phyloP scores from a whole-genome alignment of 2,329 filamentous ascomycete species.

The Alternaria angustiovoidea region DNA sequence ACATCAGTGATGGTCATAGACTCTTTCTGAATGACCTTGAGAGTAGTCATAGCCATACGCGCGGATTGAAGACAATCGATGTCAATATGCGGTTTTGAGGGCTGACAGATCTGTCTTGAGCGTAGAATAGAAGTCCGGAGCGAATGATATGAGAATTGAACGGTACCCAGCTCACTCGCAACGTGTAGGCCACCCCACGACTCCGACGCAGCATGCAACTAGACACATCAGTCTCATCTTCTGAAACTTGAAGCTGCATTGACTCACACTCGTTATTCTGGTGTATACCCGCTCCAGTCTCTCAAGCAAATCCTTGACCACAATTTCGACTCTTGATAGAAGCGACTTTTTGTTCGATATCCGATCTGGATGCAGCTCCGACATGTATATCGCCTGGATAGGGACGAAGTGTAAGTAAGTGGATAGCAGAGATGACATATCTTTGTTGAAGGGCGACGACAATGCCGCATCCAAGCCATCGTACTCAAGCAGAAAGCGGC shows the following conservation, averaged over 20 bases:
- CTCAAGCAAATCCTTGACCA: slow-evolving; percentile 22
- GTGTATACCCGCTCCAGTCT: slow-evolving; percentile 21
- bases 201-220: slow-evolving; percentile 24
- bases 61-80: slow-evolving; percentile 22
- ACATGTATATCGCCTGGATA: slow-evolving; percentile 25
- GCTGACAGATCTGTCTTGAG: slow-evolving; percentile 27
- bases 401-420: slow-evolving; percentile 30
- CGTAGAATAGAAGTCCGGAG: slow-evolving; percentile 31
- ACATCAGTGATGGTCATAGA: slow-evolving; percentile 17
- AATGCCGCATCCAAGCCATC: slow-evolving; percentile 24
- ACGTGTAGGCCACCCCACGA: slow-evolving; percentile 26
- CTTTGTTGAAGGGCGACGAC: slow-evolving; percentile 18
- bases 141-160: slow-evolving; percentile 34
- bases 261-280: slow-evolving; percentile 20
- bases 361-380: slow-evolving; percentile 22
- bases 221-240: background rate
- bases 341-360: slow-evolving; percentile 23
- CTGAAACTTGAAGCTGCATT: background rate
- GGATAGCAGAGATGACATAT: slow-evolving; percentile 20
- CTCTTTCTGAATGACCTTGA: slow-evolving; percentile 22
- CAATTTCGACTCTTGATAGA: slow-evolving; percentile 19
- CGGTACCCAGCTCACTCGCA: slow-evolving; percentile 24
- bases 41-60: slow-evolving; percentile 27
- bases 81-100: slow-evolving; percentile 16
- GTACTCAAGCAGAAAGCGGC: slow-evolving; percentile 25